phyloP scores from a whole-genome alignment of 1,284 basidiomycete species.

The Ganoderma sinense region DNA sequence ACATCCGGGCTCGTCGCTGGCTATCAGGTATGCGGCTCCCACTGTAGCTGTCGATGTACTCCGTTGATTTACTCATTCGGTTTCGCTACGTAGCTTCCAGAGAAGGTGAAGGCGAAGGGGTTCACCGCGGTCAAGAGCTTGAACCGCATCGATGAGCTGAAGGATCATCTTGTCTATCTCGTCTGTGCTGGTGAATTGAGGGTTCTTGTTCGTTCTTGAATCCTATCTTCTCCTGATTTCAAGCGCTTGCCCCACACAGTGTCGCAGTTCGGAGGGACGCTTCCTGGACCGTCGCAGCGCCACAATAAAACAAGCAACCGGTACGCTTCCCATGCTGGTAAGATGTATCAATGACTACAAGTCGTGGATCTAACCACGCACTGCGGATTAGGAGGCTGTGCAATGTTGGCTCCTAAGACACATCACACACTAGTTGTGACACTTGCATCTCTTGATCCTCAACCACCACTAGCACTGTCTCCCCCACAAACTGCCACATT shows the following conservation, averaged over 20 bases:
- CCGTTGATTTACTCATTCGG: too few species aligned
- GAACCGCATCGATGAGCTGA: slow-evolving; percentile 35
- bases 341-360: too few species aligned
- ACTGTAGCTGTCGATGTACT: not conserved
- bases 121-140: slow-evolving; percentile 39
- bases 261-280: too few species aligned
- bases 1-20: slow-evolving; percentile 71
- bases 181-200: not conserved
- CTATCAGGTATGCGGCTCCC: slow-evolving; percentile 56
- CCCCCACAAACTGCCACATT: not conserved
- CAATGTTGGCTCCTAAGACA: too few species aligned
- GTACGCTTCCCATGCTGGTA: too few species aligned
- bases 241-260: too few species aligned
- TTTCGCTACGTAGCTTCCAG: slow-evolving; percentile 34
- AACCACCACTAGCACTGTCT: not conserved
- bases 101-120: slow-evolving; percentile 41
- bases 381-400: too few species aligned
- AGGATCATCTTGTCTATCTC: slow-evolving; percentile 28
- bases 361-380: too few species aligned
- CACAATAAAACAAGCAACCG: too few species aligned
- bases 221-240: not conserved
- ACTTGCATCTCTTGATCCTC: not conserved
- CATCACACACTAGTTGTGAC: not conserved
- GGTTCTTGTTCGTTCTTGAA: not conserved
- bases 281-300: too few species aligned